These are phyloP conservation scores for Leishmania arabica DNA, from an alignment of 208 protist genomes.

Conservation along the genomic window DNA sequence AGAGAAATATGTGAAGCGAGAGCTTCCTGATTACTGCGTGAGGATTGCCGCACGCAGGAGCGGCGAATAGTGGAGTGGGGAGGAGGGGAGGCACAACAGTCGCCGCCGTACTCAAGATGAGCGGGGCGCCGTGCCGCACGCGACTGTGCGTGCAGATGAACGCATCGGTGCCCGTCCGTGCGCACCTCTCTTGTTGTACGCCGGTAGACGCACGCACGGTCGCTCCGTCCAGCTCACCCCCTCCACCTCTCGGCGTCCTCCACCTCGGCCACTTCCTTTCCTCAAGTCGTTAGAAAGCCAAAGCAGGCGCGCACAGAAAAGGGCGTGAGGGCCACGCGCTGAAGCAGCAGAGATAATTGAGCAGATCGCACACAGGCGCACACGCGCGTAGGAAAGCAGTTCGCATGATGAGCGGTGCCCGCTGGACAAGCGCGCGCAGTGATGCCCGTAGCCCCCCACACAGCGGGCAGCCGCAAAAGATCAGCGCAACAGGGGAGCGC, in stretches of 20 bases:
- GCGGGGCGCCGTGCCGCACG: background rate
- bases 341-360: background rate
- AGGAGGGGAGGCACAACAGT: background rate
- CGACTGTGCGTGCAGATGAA: background rate
- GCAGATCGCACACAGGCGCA: background rate
- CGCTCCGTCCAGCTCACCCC: background rate
- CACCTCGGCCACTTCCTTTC: background rate
- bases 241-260: background rate
- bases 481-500: background rate
- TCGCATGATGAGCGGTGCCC: background rate
- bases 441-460: background rate
- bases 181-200: background rate
- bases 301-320: background rate
- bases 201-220: background rate
- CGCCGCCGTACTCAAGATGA: background rate
- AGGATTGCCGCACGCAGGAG: background rate
- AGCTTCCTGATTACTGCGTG: background rate
- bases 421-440: background rate
- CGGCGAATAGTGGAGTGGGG: background rate
- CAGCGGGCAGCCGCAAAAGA: background rate
- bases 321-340: background rate
- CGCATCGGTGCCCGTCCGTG: background rate
- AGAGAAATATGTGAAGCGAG: background rate
- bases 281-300: background rate
- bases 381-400: background rate